Base-by-base conservation (phyloP, 2,329 filamentous ascomycete genomes). In the Amphichorda felina region DNA sequence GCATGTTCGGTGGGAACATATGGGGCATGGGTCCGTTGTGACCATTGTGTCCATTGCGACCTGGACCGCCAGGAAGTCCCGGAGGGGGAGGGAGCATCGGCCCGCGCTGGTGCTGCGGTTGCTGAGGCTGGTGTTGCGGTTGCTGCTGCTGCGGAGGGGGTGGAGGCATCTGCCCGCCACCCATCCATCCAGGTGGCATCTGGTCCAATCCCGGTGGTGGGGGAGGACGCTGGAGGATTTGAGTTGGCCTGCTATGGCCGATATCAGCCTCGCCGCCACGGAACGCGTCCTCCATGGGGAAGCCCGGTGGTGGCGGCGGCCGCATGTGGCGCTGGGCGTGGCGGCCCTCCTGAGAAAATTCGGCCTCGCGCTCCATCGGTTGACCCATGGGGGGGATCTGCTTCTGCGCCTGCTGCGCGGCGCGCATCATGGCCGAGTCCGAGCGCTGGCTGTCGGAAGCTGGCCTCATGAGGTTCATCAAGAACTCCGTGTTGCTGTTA, bases 401-500 rank as follows among this genome's bases (percentile, higher is more conserved):
- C 21, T 49, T 46, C 30, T 53, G 49, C 30, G 47, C 45, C 22
- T 43, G 30, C 41, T 47, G 32, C 42, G 45, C 48, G 19, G 38
- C 38, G 38, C 70, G 63, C 53, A 73, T 63, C 35, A 72, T 51
- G 33, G 66, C 50, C 38, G 72, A 70, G 35, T 76, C 73, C 24
- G 62, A 60, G 41, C 65, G 59, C 27, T 67, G 66, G 5, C 59
- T 54, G 19, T 75, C 70, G 0, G 68, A 61, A 1, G 50, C 51
- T 26, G 59, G 60, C 39, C 69, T 66, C 83, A 94, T 91, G 21
- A 94, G 68, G 41, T 79, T 82, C 57, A 94, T 83, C 33, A 94
- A 63, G 52, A 91, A 88, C 43, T 93, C 82, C n/a, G 81, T 75
- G 46, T 89, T 83, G 46, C 68, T 74, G 51, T 71, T 78, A 50